Evolutionary conservation across 257 asterid genomes (phyloP), one percentile per base, ranked within the genome.

Genomic region (Nicotiana sylvestris): DNA sequence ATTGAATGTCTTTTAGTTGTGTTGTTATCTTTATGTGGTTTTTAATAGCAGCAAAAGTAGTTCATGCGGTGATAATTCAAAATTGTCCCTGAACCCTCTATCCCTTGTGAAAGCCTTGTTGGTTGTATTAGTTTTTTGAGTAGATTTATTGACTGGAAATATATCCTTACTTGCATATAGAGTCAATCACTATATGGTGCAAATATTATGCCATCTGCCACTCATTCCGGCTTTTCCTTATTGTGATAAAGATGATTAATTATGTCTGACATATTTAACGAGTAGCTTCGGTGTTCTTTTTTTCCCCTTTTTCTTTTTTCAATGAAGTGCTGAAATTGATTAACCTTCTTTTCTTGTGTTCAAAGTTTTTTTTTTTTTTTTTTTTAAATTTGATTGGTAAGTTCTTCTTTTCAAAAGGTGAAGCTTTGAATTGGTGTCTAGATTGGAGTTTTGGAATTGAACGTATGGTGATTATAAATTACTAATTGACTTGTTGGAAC

Each of bases 381-480:
- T 0, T 37, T 37, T 37, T 6, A 21, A 21, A 21, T 21, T 43
- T 7, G 51, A 9, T 43, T 9, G 51, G 51, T 43, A 43, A 39
- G 78, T 39, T 69, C 18, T 70, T 43, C 35, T 11, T 32, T 29
- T 70, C 78, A 70, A 70, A 70, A 43, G 35, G 21, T n/a, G 58
- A 39, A 70, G 58, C 35, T 11, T 30, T 21, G 12, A 0, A 70
- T 70, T 21, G 33, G 0, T 21, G 78, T 70, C 16, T n/a, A 70
- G 78, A 21, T 70, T 70, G 1, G 78, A 70, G 35, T 70, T 70
- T 70, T 70, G 35, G 58, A 70, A 56, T 70, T 70, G 78, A 70
- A n/a, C 16, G 29, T 70, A 29, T 43, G 58, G 58, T 39, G 78
- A 5, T 5, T 11, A 43, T n/a, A 39, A 70, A 39, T 70, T n/a